phyloP scores from a whole-genome alignment of 2,329 filamentous ascomycete species.

The Colletotrichum chrysophilum region DNA sequence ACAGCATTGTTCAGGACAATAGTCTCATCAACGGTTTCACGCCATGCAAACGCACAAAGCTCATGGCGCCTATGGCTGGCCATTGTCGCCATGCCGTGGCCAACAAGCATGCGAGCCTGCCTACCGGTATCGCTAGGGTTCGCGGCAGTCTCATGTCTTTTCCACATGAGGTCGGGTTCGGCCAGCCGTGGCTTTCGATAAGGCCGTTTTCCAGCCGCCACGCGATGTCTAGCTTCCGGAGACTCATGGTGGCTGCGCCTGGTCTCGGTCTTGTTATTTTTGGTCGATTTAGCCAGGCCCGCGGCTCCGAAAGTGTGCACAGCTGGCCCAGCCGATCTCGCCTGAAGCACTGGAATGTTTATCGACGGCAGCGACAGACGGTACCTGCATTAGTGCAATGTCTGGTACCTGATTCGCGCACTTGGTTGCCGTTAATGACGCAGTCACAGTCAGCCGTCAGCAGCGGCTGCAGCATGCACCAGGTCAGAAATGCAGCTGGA shows the following conservation, averaged over 20 bases:
- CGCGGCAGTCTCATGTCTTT: background rate
- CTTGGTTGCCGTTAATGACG: background rate
- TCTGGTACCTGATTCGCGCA: background rate
- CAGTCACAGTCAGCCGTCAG: slow-evolving; percentile 14
- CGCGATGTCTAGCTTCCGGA: background rate
- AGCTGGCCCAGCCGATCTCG: background rate
- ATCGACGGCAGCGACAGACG: background rate
- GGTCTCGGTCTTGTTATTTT: slow-evolving; percentile 7
- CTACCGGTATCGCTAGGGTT: background rate
- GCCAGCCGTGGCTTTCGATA: slow-evolving; percentile 7
- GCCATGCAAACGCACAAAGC: slow-evolving; percentile 3
- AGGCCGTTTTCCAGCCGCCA: background rate
- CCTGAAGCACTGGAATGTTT: background rate
- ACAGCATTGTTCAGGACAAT: background rate
- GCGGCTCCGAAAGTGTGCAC: background rate
- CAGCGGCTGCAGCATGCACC: background rate
- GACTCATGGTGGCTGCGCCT: background rate
- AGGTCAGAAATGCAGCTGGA: background rate
- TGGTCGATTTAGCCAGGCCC: background rate
- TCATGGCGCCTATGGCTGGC: slow-evolving; percentile 6
- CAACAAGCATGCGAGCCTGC: background rate
- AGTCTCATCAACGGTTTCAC: slow-evolving; percentile 8
- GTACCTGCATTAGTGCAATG: slow-evolving; percentile 18
- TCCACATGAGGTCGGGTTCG: background rate
- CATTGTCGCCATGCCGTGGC: background rate